Evolutionary conservation across 768 basidiomycete species (phyloP).

Genomic region (Phallus indusiatus): DNA sequence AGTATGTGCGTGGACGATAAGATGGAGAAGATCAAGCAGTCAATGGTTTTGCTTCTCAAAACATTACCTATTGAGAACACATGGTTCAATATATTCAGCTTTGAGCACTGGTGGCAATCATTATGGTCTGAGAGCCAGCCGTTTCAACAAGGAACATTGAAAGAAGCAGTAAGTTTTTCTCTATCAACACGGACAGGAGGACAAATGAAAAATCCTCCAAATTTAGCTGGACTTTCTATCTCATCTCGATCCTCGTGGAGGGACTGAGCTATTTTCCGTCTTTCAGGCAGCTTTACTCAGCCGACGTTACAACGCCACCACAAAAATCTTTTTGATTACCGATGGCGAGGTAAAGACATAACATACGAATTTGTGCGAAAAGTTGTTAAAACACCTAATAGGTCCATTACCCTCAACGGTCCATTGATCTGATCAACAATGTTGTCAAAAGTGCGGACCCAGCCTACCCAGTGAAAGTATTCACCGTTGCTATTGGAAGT

Average conservation of each 20-base stretch:
- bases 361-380: neutral
- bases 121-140: neutral
- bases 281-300: neutral
- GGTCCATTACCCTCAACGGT: neutral
- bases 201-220: neutral
- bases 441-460: neutral
- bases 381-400: neutral
- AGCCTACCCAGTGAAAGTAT: neutral
- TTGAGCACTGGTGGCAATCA: neutral
- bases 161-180: neutral
- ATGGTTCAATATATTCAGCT: neutral
- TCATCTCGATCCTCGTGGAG: neutral
- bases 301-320: neutral
- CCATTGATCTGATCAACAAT: neutral
- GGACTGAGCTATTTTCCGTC: neutral
- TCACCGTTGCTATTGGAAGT: neutral
- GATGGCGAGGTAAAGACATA: neutral
- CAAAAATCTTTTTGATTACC: neutral
- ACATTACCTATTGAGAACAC: neutral
- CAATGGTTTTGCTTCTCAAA: neutral
- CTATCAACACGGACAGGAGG: neutral
- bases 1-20: neutral
- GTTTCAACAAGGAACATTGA: neutral
- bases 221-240: neutral
- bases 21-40: neutral